These are phyloP conservation scores for Zymoseptoria brevis DNA, from an alignment of 2,329 filamentous ascomycete species.

Conservation along the genomic window DNA sequence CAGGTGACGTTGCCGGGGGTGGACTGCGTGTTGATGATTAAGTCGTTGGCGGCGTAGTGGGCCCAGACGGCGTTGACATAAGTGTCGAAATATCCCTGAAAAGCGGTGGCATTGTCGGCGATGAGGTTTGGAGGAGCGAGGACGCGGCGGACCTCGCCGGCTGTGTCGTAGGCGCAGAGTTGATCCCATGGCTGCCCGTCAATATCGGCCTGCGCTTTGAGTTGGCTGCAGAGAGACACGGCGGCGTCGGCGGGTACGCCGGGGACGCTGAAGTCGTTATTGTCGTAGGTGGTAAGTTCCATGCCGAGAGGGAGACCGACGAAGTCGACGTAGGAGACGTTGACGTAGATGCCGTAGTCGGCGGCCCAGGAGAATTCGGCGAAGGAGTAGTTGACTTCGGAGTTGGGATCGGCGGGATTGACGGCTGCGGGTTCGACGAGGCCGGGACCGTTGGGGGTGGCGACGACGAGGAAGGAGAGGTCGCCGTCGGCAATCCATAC, in stretches of 20 bases:
- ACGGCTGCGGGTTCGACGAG: slow-evolving; percentile 45
- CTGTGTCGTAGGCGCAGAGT: slow-evolving; percentile 42
- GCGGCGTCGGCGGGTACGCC: slow-evolving; percentile 53
- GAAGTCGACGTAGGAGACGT: slow-evolving; percentile 30
- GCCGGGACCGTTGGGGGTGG: slow-evolving; percentile 25
- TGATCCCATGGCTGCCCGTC: slow-evolving; percentile 56
- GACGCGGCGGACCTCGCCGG: slow-evolving; percentile 32
- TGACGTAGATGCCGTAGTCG: slow-evolving; percentile 36
- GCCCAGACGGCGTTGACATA: slow-evolving; percentile 46
- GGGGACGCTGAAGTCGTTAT: slow-evolving; percentile 42
- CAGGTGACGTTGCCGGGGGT: slow-evolving; percentile 48
- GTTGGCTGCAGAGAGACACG: slow-evolving; percentile 43
- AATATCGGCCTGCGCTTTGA: slow-evolving; percentile 45
- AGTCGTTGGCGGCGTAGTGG: slow-evolving; percentile 37
- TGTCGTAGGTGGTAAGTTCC: slow-evolving; percentile 42
- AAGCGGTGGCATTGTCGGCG: slow-evolving; percentile 39
- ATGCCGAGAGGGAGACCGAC: slow-evolving; percentile 44
- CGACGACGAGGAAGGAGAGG: slow-evolving; percentile 38
- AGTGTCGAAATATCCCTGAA: slow-evolving; percentile 43
- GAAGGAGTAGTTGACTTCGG: slow-evolving; percentile 37
- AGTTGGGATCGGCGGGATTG: slow-evolving; percentile 33
- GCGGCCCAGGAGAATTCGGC: slow-evolving; percentile 41
- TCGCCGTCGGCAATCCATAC: slow-evolving; percentile 41
- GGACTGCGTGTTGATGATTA: slow-evolving; percentile 59
- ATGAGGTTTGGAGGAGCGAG: slow-evolving; percentile 37